Evolutionary conservation across 1,284 basidiomycete species (phyloP), one percentile per base, ranked within the genome.

Genomic region (Meripilus lineatus): DNA sequence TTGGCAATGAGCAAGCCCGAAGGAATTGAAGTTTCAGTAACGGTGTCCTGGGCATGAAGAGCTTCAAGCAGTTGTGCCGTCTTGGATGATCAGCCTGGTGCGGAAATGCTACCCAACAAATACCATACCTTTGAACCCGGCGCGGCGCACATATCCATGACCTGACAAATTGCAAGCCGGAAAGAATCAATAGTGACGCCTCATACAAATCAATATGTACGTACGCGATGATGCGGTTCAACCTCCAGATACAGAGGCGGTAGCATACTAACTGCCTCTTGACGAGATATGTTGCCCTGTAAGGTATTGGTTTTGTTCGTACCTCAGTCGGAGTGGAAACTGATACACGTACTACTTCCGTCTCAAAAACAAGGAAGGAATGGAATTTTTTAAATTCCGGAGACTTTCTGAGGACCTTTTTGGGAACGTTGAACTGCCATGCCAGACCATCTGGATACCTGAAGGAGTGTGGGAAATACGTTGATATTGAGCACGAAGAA

Each of bases 141-240:
- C 1, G 96, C 95, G n/a, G 96, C 96, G 61, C 95, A 99, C 89
- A 97, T 93, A 67, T 99, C 95, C 55, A 99, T 81, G 30, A 93
- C 90, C 85, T 92, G 49, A 21, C 20, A 24, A 17, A 37, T 35
- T 24, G 18, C 28, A 28, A n/a, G n/a, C n/a, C n/a, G n/a, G n/a
- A n/a, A n/a, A n/a, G n/a, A n/a, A n/a, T n/a, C n/a, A n/a, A n/a
- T n/a, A n/a, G n/a, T n/a, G n/a, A n/a, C n/a, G n/a, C n/a, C n/a
- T n/a, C n/a, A n/a, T n/a, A n/a, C n/a, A n/a, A n/a, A n/a, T n/a
- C n/a, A 15, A 25, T 49, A 49, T 44, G 38, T 45, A 62, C 75
- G 48, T 50, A 89, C 91, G 50, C 71, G 72, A 59, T 97, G 93
- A 62, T 94, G 85, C 1, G 93, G 89, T 58, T 92, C 75, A n/a